Base-by-base conservation (phyloP, 805 yeast genomes). In the Jamesozyma piceae region DNA sequence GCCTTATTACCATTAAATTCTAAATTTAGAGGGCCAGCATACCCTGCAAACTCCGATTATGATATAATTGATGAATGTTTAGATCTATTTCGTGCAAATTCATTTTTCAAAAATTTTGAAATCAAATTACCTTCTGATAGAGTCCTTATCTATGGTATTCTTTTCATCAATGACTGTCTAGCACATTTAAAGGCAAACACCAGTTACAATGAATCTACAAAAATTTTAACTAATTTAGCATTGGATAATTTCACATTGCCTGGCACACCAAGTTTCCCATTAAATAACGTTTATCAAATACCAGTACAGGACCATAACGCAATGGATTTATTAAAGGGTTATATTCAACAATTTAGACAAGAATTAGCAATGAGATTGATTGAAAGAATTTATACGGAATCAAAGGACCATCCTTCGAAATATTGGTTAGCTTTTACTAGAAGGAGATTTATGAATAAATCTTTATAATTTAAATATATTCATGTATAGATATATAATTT, bases 391-490 rank as follows among this genome's bases (percentile, higher is more conserved):
- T 87, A 84, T 60, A 71, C 66, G 28, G 83, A 77, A 14, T 77
- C 74, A 41, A 68, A 67, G 39, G 57, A 67, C 9, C 58, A 55
- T 17, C 97, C 98, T 31, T 82, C 90, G 54, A 92, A 90, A 64
- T 80, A 75, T 67, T 92, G 99, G 99, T 68, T 92, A 56, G 95
- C 97, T 2, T 92, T 92, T 64, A 84, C 95, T 32, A 80, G 92
- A 68, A 82, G 95, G 67, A 78, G 86, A 62, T 92, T 92, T 63
- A 92, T 92, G 98, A 92, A 92, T 68, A 86, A 89, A 65, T 39
- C 55, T 21, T 48, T 57, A 36, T 57, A 39, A 47, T 24, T 26
- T n/a, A 31, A 14, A 15, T 31, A 31, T 31, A 31, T 31, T 15
- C 18, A 17, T 31, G n/a, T 31, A 31, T 31, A 31, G 11, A 17